phyloP scores from a whole-genome alignment of 768 basidiomycete genomes.

The Suillus subalutaceus region DNA sequence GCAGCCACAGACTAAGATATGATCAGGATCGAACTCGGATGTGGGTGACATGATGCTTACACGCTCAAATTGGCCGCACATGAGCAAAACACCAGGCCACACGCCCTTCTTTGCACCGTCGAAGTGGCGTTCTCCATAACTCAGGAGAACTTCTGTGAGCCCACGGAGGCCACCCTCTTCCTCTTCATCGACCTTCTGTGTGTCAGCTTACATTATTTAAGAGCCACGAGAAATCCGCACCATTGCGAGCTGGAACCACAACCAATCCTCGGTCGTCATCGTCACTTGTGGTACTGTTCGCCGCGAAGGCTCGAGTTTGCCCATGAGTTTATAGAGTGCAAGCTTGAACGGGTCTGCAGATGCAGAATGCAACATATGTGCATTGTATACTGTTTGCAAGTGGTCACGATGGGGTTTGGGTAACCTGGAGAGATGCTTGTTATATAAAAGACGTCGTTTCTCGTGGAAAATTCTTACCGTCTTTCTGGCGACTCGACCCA shows the following conservation, averaged over 20 bases:
- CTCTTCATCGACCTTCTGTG: conserved; percentile 71
- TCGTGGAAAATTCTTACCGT: conserved; percentile 47
- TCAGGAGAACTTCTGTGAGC: conserved; percentile 73
- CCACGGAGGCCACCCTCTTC: conserved; percentile 76
- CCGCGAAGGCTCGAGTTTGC: conserved; percentile 82
- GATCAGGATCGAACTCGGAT: background rate
- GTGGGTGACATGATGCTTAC: conserved; percentile 43
- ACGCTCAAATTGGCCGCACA: conserved; percentile 94
- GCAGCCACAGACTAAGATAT: conserved; percentile 81
- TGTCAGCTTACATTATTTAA: conserved; percentile 3
- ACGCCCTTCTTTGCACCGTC: conserved; percentile 66
- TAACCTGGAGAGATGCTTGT: conserved; percentile 43
- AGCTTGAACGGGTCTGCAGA: conserved; percentile 95
- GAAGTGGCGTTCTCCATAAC: conserved; percentile 84
- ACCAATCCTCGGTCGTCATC: conserved; percentile 94
- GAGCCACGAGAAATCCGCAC: conserved; percentile 36
- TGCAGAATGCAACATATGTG: conserved; percentile 87
- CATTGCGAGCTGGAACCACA: conserved; percentile 96
- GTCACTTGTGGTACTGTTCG: conserved; percentile 85
- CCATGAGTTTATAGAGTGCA: conserved; percentile 94
- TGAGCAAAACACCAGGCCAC: conserved; percentile 83
- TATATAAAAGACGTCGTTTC: background rate
- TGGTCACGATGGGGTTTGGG: conserved; percentile 79
- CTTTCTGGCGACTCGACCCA: conserved; percentile 84
- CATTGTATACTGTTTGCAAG: conserved; percentile 77